Conservation (phyloP, 2,329 filamentous ascomycete genomes). For the Beauveria pseudobassiana region DNA sequence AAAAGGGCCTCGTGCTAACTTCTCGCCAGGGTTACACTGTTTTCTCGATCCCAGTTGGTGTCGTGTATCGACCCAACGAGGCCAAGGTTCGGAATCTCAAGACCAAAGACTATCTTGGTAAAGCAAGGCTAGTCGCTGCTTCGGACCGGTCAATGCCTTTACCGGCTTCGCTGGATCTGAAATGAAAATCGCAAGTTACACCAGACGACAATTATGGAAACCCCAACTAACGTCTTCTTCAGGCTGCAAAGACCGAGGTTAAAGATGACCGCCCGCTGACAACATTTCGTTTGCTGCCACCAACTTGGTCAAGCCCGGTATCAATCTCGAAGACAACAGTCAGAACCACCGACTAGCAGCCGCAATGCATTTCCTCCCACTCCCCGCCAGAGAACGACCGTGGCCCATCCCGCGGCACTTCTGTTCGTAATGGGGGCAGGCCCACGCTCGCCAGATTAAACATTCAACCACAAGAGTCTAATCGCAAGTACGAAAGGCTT, state of each 20-base stretch:
- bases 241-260: slow-evolving; percentile 46
- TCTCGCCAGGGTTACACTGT: slow-evolving; percentile 81
- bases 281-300: slow-evolving; percentile 87
- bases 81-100: slow-evolving; percentile 98
- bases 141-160: slow-evolving; percentile 73
- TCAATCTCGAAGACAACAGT: slow-evolving; percentile 79
- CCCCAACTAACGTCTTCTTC: not conserved
- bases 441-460: slow-evolving; percentile 56
- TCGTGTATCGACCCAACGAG: slow-evolving; percentile 91
- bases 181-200: slow-evolving; percentile 58
- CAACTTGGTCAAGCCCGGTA: slow-evolving; percentile 81
- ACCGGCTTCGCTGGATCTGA: slow-evolving; percentile 75
- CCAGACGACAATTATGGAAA: not conserved
- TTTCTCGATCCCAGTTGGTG: slow-evolving; percentile 94
- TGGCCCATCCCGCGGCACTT: slow-evolving; percentile 45
- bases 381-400: slow-evolving; percentile 90
- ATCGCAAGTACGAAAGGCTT: slow-evolving; percentile 49
- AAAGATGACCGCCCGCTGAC: slow-evolving; percentile 73
- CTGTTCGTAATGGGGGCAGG: slow-evolving; percentile 54
- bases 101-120: slow-evolving; percentile 94
- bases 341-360: slow-evolving; percentile 67
- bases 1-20: slow-evolving; percentile 16
- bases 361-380: slow-evolving; percentile 92
- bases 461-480: slow-evolving; percentile 48
- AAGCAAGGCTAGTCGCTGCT: slow-evolving; percentile 86